Evolutionary conservation across 345 rosid species (phyloP), one percentile per base, ranked within the genome.

Genomic region (Rhodomyrtus tomentosa): DNA sequence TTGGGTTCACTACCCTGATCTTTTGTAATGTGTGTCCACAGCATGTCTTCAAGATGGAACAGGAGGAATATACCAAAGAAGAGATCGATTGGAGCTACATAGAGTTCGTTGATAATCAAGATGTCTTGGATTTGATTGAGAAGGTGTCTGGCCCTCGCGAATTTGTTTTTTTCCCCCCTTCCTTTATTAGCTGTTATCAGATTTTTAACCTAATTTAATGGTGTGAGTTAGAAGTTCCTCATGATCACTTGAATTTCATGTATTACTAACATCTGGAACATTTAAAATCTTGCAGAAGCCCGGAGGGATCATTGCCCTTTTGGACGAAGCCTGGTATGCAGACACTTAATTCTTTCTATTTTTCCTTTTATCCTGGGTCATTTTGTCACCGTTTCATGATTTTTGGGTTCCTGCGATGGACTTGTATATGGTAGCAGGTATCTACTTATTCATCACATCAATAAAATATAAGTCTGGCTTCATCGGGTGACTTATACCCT

Each of bases 31-130:
- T 89, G 52, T 84, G 42, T 85, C 25, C 82, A 87, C 96, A 97
- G 99, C 98, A 97, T 87, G 99, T 97, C 86, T 97, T 97, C 89
- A 97, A 97, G 92, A 97, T 95, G 99, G 99, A 97, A 89, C 99
- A 97, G 88, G 99, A 97, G 88, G 99, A 97, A 85, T 97, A 97
- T 87, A 95, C 99, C 32, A 97, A 95, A 88, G 99, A 97, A 89
- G 99, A 95, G 93, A 97, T 97, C 87, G 92, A 97, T 51, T 97
- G 99, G 99, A 97, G 99, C 93, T 97, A 97, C 91, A 97, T 97
- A 89, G 99, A 97, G 88, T 97, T 97, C 88, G 99, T 97, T 87
- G 99, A 97, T 90, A 97, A 97, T 91, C 96, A 97, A 91, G 99
- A 97, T 91, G 98, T 97, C 80, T 88, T 97, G 91, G 99, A 97